These are phyloP conservation scores for Xylaria sp. DNA, from an alignment of 2,329 filamentous ascomycete genomes.

Conservation along the genomic window DNA sequence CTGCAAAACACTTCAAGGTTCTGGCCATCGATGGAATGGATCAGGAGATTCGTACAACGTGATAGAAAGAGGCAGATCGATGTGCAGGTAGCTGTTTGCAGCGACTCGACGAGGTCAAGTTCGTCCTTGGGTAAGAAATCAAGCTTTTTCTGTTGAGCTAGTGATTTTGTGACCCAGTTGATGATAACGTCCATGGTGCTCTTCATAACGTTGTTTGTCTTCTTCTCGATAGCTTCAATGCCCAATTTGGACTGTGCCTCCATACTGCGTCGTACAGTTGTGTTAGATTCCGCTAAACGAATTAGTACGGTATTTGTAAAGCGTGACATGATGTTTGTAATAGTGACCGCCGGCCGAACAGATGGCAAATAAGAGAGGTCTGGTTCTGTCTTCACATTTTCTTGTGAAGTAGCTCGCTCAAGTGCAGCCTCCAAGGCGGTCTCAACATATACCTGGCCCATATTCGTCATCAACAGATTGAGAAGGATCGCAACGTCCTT, in stretches of 20 bases:
- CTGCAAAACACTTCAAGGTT: constrained; percentile 86
- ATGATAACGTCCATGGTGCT: constrained; percentile 73
- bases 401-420: constrained; percentile 80
- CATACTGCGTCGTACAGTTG: constrained; percentile 90
- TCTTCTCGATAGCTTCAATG: constrained; percentile 83
- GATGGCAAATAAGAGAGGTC: constrained; percentile 85
- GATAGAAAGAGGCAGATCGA: constrained; percentile 83
- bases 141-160: constrained; percentile 83
- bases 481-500: constrained; percentile 92
- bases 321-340: constrained; percentile 91
- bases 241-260: constrained; percentile 81
- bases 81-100: constrained; percentile 88
- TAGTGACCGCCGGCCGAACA: constrained; percentile 84
- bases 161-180: constrained; percentile 78
- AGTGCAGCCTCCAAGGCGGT: constrained; percentile 75
- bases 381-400: constrained; percentile 83
- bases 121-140: constrained; percentile 92
- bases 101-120: constrained; percentile 72
- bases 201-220: constrained; percentile 73
- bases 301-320: constrained; percentile 92
- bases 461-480: constrained; percentile 83
- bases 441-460: constrained; percentile 84
- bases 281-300: constrained; percentile 87
- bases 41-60: constrained; percentile 70
- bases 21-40: constrained; percentile 79